phyloP scores from a whole-genome alignment of 257 asterid species.

The Penstemon eatonii region DNA sequence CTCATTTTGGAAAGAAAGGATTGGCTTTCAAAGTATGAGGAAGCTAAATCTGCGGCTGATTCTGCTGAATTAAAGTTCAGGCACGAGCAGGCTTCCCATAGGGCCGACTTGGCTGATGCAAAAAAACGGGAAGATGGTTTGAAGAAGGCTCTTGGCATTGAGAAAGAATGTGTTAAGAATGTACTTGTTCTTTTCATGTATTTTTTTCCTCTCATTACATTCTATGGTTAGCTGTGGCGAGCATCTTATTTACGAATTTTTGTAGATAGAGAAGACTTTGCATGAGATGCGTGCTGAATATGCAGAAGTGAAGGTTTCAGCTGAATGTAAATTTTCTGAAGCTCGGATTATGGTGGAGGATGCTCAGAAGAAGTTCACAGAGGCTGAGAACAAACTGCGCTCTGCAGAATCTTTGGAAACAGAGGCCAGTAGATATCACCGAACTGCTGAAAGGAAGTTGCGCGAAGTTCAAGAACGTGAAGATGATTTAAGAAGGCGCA shows the following conservation, averaged over 20 bases:
- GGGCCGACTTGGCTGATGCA: constrained; percentile 58
- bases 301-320: constrained; percentile 82
- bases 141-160: constrained; percentile 85
- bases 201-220: background rate
- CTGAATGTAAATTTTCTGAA: constrained; percentile 72
- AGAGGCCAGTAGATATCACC: constrained; percentile 78
- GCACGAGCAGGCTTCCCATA: constrained; percentile 66
- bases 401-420: constrained; percentile 84
- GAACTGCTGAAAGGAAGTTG: constrained; percentile 85
- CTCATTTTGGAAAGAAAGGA: constrained; percentile 82
- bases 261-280: constrained; percentile 90
- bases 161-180: constrained; percentile 91
- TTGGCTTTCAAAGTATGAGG: constrained; percentile 74
- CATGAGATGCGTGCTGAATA: constrained; percentile 94
- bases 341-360: constrained; percentile 70
- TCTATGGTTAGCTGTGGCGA: background rate
- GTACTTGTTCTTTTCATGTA: constrained; percentile 37
- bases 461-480: constrained; percentile 91
- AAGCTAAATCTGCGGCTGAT: constrained; percentile 60
- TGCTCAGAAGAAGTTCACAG: constrained; percentile 60
- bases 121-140: constrained; percentile 78
- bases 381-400: constrained; percentile 69
- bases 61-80: constrained; percentile 63
- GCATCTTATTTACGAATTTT: constrained; percentile 22
- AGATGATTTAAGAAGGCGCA: constrained; percentile 86